phyloP scores from a whole-genome alignment of 1,284 basidiomycete species.

The Ceratorhiza oryzae-sativae region DNA sequence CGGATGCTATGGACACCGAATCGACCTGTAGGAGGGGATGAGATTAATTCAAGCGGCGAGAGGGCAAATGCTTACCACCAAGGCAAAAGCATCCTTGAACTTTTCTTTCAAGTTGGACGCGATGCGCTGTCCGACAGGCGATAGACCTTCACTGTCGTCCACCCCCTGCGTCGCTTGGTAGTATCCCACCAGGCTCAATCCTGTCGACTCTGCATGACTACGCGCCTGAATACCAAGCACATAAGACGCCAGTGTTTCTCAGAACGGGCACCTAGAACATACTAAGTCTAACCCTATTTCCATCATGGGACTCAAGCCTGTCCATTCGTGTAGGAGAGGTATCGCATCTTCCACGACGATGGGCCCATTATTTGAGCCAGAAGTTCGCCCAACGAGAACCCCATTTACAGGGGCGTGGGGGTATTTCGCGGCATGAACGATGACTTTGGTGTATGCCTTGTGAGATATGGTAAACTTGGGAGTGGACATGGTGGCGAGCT shows the following conservation, averaged over 20 bases:
- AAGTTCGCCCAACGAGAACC: constrained; percentile 61
- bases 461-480: constrained; percentile 57
- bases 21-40: constrained; percentile 57
- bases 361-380: constrained; percentile 51
- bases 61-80: constrained; percentile 59
- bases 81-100: constrained; percentile 65
- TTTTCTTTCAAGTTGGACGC: constrained; percentile 59
- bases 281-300: constrained; percentile 78
- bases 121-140: constrained; percentile 69
- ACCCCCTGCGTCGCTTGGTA: constrained; percentile 73
- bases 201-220: constrained; percentile 60
- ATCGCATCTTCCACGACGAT: constrained; percentile 64
- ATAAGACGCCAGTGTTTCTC: background rate
- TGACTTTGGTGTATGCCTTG: constrained; percentile 68
- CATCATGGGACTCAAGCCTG: constrained; percentile 77
- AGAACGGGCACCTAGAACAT: constrained; percentile 45
- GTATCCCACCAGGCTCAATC: constrained; percentile 66
- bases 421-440: constrained; percentile 75
- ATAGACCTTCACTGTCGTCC: constrained; percentile 61
- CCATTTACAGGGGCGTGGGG: constrained; percentile 73
- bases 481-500: constrained; percentile 50
- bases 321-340: constrained; percentile 82
- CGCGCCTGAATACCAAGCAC: constrained; percentile 55
- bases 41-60: constrained; percentile 28
- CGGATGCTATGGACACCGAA: constrained; percentile 64